A percentile compares a stretch with the other conserved stretches of the same genome.
Evolutionary conservation across 257 asterid species (phyloP).

Genomic region (Salvia miltiorrhiza): DNA sequence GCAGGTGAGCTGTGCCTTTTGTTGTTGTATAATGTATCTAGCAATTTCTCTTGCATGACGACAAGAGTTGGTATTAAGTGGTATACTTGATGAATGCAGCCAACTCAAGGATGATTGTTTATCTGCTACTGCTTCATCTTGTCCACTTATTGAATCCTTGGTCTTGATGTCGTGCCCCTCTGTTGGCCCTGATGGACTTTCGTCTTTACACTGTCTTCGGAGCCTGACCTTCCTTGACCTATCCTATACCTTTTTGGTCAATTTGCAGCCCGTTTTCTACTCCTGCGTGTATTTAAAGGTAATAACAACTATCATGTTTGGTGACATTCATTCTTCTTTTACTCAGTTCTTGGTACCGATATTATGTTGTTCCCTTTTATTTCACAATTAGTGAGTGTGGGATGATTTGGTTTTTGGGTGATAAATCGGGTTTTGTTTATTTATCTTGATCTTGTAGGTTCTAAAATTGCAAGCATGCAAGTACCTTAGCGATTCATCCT

Average conservation of each 20-base stretch:
- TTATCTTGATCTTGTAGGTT: conserved; percentile 55
- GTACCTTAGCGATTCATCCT: conserved; percentile 70
- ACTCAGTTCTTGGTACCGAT: too few species aligned
- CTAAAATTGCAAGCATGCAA: conserved; percentile 99
- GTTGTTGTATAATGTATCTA: background rate
- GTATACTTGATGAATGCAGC: conserved; percentile 51
- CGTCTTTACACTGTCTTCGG: conserved; percentile 59
- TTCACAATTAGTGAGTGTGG: too few species aligned
- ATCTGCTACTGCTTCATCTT: conserved; percentile 77
- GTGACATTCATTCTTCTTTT: too few species aligned
- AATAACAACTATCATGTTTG: too few species aligned
- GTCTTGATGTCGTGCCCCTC: conserved; percentile 93
- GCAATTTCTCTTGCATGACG: background rate
- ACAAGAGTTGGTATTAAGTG: too few species aligned
- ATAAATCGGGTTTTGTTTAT: too few species aligned
- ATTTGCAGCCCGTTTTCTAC: conserved; percentile 80
- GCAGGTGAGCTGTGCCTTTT: conserved; percentile 43
- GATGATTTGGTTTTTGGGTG: too few species aligned
- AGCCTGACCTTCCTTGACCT: conserved; percentile 80
- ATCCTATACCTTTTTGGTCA: conserved; percentile 87
- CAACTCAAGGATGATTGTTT: conserved; percentile 88
- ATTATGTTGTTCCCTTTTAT: too few species aligned
- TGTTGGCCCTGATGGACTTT: conserved; percentile 79
- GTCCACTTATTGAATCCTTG: conserved; percentile 77
- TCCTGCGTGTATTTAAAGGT: conserved; percentile 78